phyloP scores from a whole-genome alignment of 371 early-diverging fungal genomes.

The Apophysomyces trapeziformis region DNA sequence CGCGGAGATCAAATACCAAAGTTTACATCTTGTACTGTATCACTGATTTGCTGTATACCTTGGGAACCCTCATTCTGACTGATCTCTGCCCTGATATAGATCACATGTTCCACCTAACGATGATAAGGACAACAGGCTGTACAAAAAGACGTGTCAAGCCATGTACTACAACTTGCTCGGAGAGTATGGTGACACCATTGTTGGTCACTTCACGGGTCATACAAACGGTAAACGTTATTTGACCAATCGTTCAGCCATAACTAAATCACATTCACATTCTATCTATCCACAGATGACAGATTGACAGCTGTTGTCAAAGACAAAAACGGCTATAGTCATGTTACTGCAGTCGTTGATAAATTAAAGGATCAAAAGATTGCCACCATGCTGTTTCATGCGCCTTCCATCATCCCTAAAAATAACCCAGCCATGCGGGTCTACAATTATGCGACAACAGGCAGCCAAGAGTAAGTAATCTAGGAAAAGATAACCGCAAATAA shows the following conservation, averaged over 20 bases:
- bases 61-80: constrained; percentile 30
- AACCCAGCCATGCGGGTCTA: constrained; percentile 62
- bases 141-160: constrained; percentile 35
- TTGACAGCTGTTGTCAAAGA: constrained; percentile 10
- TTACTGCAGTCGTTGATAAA: background rate
- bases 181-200: constrained; percentile 41
- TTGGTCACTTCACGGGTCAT: constrained; percentile 60
- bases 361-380: background rate
- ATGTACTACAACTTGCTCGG: constrained; percentile 50
- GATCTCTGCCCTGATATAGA: constrained; percentile 13
- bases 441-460: constrained; percentile 34
- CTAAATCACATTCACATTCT: background rate
- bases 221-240: constrained; percentile 33
- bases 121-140: constrained; percentile 27
- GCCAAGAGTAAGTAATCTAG: constrained; percentile 6
- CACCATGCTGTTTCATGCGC: constrained; percentile 49
- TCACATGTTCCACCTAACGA: constrained; percentile 59
- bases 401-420: constrained; percentile 54
- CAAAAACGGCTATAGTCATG: background rate
- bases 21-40: constrained; percentile 9
- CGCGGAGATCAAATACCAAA: background rate
- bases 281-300: constrained; percentile 10
- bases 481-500: background rate
- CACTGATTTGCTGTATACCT: background rate
- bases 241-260: background rate